Evolutionary conservation across 305 asterid genomes (phyloP).

Genomic region (Nicotiana rustica): DNA sequence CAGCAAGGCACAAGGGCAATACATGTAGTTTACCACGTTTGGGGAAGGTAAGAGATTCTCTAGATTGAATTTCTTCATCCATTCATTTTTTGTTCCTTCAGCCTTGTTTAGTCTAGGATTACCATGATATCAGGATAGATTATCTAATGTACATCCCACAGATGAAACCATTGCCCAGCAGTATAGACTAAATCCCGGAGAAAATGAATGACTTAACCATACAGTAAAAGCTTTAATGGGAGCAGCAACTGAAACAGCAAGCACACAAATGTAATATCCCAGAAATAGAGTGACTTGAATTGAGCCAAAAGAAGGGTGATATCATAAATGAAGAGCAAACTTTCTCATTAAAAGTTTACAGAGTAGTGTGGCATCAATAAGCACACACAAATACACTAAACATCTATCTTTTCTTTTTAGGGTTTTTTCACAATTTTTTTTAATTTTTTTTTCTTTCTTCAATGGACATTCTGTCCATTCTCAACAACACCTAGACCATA

Average conservation of each 20-base stretch:
- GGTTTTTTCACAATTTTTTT: slow-evolving; percentile 38
- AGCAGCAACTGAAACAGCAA: no score
- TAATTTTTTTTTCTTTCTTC: slow-evolving; percentile 9
- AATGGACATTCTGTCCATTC: slow-evolving; percentile 57
- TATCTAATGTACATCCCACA: not conserved
- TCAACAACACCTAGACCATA: slow-evolving; percentile 76
- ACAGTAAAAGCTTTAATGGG: not conserved
- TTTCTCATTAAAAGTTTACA: slow-evolving; percentile 39
- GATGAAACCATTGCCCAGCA: not conserved
- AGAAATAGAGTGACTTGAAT: not conserved
- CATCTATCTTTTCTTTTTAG: slow-evolving; percentile 11
- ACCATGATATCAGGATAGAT: not conserved
- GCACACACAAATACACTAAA: slow-evolving; percentile 28
- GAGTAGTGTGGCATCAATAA: slow-evolving; percentile 46
- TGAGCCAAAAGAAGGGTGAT: slow-evolving; percentile 23
- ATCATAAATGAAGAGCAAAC: slow-evolving; percentile 40
- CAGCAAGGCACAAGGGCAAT: not conserved
- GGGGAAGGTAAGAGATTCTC: not conserved
- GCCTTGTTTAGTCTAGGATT: not conserved
- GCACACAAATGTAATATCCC: no score
- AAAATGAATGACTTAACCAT: not conserved
- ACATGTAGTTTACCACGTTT: not conserved
- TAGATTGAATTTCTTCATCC: not conserved
- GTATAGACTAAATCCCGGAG: not conserved
- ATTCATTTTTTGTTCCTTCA: not conserved